phyloP scores from a whole-genome alignment of 371 early-diverging fungal genomes.

The Blakeslea trispora region DNA sequence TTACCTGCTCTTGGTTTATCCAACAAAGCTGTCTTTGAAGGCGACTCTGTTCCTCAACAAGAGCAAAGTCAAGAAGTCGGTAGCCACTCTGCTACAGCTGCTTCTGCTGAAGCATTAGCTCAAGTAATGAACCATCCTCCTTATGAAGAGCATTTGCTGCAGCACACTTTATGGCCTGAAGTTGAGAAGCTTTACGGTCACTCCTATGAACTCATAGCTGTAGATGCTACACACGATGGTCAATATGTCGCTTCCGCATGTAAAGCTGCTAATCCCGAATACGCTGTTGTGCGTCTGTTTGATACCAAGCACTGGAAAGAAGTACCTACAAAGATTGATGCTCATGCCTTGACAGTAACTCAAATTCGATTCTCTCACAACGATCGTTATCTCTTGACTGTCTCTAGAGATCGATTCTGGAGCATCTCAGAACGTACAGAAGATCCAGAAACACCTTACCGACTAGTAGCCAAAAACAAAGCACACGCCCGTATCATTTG shows the following conservation, averaged over 20 bases:
- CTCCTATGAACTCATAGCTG: conserved; percentile 83
- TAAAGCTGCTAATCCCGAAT: conserved; percentile 76
- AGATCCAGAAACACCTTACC: conserved; percentile 54
- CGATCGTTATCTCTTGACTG: conserved; percentile 73
- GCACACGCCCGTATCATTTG: conserved; percentile 96
- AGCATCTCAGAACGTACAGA: conserved; percentile 67
- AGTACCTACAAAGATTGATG: conserved; percentile 54
- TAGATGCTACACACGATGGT: conserved; percentile 74
- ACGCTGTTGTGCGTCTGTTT: conserved; percentile 79
- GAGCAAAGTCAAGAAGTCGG: conserved; percentile 39
- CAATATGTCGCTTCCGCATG: conserved; percentile 80
- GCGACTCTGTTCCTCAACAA: conserved; percentile 49
- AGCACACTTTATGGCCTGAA: conserved; percentile 97
- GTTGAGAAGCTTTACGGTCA: conserved; percentile 94
- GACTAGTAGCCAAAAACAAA: conserved; percentile 64
- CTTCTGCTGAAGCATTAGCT: conserved; percentile 53
- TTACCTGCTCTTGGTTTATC: conserved; percentile 93
- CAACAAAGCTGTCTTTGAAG: conserved; percentile 89
- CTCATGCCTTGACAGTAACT: conserved; percentile 90
- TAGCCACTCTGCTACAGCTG: conserved; percentile 32
- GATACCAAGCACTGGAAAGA: conserved; percentile 76
- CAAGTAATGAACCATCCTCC: conserved; percentile 73
- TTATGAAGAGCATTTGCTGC: conserved; percentile 85
- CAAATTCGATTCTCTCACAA: conserved; percentile 76
- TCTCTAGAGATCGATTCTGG: conserved; percentile 92